Evolutionary conservation across 2,329 filamentous ascomycete genomes (phyloP).

Genomic region (Nigrospora sphaerica): DNA sequence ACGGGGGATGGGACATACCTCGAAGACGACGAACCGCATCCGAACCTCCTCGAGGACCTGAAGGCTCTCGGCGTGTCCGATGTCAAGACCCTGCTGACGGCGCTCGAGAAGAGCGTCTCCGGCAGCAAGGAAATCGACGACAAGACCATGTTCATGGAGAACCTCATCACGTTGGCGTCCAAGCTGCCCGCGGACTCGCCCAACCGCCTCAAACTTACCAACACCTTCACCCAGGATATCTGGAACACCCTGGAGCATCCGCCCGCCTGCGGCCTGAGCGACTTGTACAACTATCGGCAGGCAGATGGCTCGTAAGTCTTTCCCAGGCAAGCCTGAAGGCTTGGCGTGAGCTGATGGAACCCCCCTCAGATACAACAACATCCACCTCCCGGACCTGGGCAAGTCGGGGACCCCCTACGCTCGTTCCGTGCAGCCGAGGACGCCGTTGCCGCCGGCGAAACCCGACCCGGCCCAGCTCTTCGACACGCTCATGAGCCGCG

Average conservation of each 20-base stretch:
- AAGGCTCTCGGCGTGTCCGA: background rate
- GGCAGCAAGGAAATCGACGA: background rate
- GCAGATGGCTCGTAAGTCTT: slow-evolving; percentile 6
- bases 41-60: background rate
- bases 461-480: slow-evolving; percentile 63
- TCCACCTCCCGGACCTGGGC: slow-evolving; percentile 56
- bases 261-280: slow-evolving; percentile 1
- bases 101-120: background rate
- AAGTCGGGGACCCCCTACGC: slow-evolving; percentile 62
- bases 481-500: slow-evolving; percentile 58
- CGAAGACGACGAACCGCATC: background rate
- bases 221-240: slow-evolving; percentile 2
- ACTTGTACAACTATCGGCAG: slow-evolving; percentile 1
- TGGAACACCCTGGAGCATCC: slow-evolving; percentile 5
- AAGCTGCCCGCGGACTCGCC: background rate
- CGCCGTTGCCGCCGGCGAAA: slow-evolving; percentile 49
- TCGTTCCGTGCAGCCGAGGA: slow-evolving; percentile 52
- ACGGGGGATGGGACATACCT: background rate
- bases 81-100: background rate
- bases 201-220: slow-evolving; percentile 1
- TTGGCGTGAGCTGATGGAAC: background rate
- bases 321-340: background rate
- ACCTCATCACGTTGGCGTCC: slow-evolving; percentile 1
- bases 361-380: slow-evolving; percentile 38
- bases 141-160: slow-evolving; percentile 2